These are phyloP conservation scores for Thuja plicata DNA, from an alignment of 83 land plant genomes.

Conservation along the genomic window DNA sequence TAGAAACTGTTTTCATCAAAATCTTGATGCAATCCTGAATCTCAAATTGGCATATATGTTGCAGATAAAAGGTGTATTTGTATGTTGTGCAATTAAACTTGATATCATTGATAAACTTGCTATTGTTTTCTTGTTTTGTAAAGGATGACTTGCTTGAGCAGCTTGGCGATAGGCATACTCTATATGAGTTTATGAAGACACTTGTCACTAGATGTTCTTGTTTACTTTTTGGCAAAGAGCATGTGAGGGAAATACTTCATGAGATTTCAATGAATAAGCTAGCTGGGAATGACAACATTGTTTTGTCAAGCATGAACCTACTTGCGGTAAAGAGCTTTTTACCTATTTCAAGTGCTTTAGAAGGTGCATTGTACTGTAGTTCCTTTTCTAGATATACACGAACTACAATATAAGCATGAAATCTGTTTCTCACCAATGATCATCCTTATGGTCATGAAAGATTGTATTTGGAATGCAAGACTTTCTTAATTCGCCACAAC, in stretches of 20 bases:
- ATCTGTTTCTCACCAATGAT: not conserved
- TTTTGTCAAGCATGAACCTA: constrained; percentile 53
- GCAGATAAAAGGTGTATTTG: not conserved
- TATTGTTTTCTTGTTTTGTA: constrained; percentile 7
- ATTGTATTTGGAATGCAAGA: not conserved
- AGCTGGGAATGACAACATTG: constrained; percentile 25
- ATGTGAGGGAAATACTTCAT: constrained; percentile 55
- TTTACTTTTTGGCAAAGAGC: constrained; percentile 64
- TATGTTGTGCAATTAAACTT: not conserved
- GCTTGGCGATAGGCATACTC: constrained; percentile 58
- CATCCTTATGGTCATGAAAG: not conserved
- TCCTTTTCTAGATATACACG: not conserved
- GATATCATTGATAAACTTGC: too few relatives aligned
- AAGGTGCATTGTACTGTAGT: not conserved
- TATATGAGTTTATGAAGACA: constrained; percentile 47
- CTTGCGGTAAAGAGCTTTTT: constrained; percentile 40
- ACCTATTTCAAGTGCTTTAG: not conserved
- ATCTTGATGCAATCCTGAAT: too few relatives aligned
- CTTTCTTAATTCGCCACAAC: not conserved
- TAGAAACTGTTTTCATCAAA: not conserved
- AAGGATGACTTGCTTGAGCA: constrained; percentile 67
- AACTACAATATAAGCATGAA: not conserved
- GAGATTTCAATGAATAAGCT: constrained; percentile 31
- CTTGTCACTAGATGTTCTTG: constrained; percentile 63
- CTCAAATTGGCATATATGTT: not conserved